Percentiles rank a stretch among this genome's conserved stretches.
Evolutionary conservation across 2,329 filamentous ascomycete genomes (phyloP).

Genomic region (Tolypocladium guangdongense): DNA sequence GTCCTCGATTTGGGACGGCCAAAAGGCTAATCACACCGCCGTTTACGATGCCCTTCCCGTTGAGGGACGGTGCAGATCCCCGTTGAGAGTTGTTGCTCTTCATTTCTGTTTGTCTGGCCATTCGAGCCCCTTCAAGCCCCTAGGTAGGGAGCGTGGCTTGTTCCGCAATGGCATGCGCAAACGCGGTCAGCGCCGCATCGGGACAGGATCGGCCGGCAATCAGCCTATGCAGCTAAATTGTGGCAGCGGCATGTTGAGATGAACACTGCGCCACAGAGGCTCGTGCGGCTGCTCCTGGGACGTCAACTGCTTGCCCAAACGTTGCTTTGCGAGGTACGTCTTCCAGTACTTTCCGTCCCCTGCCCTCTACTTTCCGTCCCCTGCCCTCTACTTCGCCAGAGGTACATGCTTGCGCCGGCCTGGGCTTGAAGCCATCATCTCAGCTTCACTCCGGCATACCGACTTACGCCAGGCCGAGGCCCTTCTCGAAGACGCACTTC

Average conservation of each 20-base stretch:
- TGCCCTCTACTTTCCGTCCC: not conserved
- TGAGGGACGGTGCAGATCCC: not conserved
- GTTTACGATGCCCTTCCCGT: not conserved
- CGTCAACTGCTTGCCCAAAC: not conserved
- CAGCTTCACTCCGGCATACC: not conserved
- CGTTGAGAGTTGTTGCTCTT: not conserved
- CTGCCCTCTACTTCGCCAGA: not conserved
- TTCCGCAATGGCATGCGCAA: too few species aligned
- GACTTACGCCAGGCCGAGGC: not conserved
- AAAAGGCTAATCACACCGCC: too few species aligned
- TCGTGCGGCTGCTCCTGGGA: not conserved
- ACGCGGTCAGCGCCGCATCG: not conserved
- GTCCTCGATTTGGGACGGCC: not conserved
- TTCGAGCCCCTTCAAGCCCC: not conserved
- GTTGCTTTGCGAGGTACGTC: not conserved
- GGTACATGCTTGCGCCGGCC: not conserved
- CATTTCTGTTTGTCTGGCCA: not conserved
- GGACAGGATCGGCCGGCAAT: not conserved
- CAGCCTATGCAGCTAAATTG: not conserved
- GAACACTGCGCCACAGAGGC: not conserved
- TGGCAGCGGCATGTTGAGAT: not conserved
- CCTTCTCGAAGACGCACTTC: not conserved
- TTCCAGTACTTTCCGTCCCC: not conserved
- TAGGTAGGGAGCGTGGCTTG: too few species aligned
- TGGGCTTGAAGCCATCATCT: not conserved